phyloP scores from a whole-genome alignment of 352 stramenopile species.

The Phytophthora kernoviae region DNA sequence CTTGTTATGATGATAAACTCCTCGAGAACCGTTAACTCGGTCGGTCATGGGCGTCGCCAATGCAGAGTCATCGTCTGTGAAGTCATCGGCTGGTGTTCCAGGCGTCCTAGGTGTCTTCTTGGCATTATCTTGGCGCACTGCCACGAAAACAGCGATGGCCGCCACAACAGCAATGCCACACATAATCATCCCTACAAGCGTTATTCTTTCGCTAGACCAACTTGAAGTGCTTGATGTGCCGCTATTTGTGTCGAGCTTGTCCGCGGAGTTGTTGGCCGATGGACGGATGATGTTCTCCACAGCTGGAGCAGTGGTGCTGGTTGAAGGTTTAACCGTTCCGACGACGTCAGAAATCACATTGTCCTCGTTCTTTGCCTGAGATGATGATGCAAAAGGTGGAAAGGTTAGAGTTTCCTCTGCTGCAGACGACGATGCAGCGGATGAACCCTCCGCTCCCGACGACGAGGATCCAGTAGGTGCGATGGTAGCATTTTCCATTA shows the following conservation, averaged over 20 bases:
- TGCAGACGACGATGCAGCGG: too few relatives aligned
- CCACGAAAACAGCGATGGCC: slow-evolving; percentile 44
- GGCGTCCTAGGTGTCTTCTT: slow-evolving; percentile 25
- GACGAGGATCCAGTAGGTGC: too few relatives aligned
- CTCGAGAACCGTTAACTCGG: slow-evolving; percentile 3
- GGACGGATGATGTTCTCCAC: slow-evolving; percentile 21
- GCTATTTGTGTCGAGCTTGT: slow-evolving; percentile 34
- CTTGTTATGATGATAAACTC: slow-evolving; percentile 1
- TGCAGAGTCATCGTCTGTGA: slow-evolving; percentile 18
- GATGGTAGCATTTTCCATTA: too few relatives aligned
- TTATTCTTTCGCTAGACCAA: slow-evolving; percentile 29
- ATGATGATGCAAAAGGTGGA: background rate
- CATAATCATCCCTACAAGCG: slow-evolving; percentile 21
- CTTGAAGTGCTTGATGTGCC: slow-evolving; percentile 14
- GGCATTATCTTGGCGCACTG: slow-evolving; percentile 30
- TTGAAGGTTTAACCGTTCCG: slow-evolving; percentile 8
- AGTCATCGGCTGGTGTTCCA: slow-evolving; percentile 34
- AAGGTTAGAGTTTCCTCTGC: too few relatives aligned
- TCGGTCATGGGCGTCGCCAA: slow-evolving; percentile 20
- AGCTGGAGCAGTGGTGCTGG: background rate
- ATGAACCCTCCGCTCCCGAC: too few relatives aligned
- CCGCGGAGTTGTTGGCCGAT: slow-evolving; percentile 17
- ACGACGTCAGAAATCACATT: slow-evolving; percentile 14
- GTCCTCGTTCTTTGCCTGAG: slow-evolving; percentile 18
- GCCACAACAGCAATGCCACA: slow-evolving; percentile 34